Conservation (phyloP, 345 rosid species). For the Aegle marmelos region DNA sequence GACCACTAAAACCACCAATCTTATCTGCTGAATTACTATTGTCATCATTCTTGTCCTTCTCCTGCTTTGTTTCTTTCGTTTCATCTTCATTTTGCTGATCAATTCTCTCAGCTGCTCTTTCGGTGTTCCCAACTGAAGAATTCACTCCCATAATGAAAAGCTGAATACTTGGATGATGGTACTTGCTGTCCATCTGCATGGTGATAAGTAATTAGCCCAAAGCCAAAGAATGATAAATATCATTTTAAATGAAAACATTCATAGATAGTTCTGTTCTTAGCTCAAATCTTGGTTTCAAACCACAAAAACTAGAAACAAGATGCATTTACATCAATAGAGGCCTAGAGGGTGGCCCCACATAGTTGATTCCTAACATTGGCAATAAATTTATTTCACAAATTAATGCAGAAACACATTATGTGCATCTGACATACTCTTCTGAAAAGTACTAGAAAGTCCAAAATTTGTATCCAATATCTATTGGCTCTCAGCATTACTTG, state of each 20-base stretch:
- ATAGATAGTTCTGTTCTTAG: neutral
- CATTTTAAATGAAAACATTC: neutral
- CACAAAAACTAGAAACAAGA: neutral
- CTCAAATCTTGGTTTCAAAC: neutral
- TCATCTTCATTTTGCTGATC: conserved; percentile 29
- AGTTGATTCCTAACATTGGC: neutral
- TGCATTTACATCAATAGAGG: neutral
- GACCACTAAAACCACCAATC: conserved; percentile 21
- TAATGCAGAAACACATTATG: neutral
- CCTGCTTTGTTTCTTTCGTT: conserved; percentile 17
- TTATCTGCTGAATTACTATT: conserved; percentile 11
- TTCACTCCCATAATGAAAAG: conserved; percentile 70
- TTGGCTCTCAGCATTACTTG: neutral
- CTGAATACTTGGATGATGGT: conserved; percentile 89
- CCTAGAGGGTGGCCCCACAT: neutral
- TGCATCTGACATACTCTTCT: neutral
- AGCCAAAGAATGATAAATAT: neutral
- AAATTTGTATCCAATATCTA: neutral
- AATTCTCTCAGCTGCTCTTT: conserved; percentile 7
- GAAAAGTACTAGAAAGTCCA: neutral
- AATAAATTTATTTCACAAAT: neutral
- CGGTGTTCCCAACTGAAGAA: conserved; percentile 29
- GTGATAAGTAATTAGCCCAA: neutral
- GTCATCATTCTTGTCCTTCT: conserved; percentile 16
- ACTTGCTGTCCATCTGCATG: conserved; percentile 73